Evolutionary conservation across 176 grass and related monocot genomes (phyloP).

Genomic region (Aegilops sharonensis): DNA sequence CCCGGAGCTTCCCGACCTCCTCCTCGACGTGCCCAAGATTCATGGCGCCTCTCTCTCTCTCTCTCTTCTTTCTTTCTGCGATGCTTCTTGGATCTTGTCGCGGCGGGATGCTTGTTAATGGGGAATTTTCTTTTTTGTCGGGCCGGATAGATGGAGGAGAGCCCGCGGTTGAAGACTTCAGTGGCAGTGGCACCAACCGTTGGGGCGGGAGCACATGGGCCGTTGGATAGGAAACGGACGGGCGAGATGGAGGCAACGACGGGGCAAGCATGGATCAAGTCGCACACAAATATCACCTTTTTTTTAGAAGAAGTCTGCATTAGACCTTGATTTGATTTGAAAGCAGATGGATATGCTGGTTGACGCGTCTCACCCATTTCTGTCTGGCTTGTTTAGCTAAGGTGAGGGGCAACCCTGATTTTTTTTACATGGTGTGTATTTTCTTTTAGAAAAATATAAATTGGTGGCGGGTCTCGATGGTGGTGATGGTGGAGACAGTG

Average conservation of each 20-base stretch:
- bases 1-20: constrained; percentile 83
- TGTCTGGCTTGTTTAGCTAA: no score
- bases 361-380: no score
- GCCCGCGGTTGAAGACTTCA: not conserved
- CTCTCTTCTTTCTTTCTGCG: not conserved
- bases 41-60: constrained; percentile 35
- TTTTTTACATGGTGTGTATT: no score
- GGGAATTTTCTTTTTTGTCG: no score
- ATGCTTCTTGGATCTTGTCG: constrained; percentile 7
- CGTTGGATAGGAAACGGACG: constrained; percentile 21
- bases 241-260: not conserved
- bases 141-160: not conserved
- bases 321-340: no score
- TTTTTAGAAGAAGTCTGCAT: no score
- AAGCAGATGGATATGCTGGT: no score
- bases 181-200: not conserved
- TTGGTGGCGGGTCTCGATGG: no score
- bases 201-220: not conserved
- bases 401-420: no score
- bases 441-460: no score
- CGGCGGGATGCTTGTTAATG: not conserved
- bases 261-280: not conserved
- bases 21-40: constrained; percentile 68
- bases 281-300: no score
- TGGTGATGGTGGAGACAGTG: no score